A percentile compares a stretch with the other conserved stretches of the same genome.
phyloP scores from a whole-genome alignment of 2,329 filamentous ascomycete species.

The Epichloe gansuensis region DNA sequence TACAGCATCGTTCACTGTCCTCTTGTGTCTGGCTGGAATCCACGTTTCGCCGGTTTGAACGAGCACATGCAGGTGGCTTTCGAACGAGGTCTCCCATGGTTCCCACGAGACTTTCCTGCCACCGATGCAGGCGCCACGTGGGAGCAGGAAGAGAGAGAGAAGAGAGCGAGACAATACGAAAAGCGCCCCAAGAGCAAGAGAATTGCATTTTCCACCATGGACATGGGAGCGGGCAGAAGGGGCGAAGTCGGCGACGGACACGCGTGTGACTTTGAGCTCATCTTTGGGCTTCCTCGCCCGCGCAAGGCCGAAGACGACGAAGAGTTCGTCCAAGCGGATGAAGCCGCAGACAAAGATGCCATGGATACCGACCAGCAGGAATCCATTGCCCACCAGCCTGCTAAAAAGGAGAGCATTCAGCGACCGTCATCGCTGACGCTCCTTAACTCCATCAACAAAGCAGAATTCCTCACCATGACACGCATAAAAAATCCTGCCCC shows the following conservation, averaged over 20 bases:
- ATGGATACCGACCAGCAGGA: slow-evolving; percentile 20
- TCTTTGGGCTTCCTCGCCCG: slow-evolving; percentile 32
- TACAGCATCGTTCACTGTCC: slow-evolving; percentile 73
- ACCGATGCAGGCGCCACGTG: slow-evolving; percentile 68
- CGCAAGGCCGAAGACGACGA: slow-evolving; percentile 6
- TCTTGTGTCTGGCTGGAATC: slow-evolving; percentile 65
- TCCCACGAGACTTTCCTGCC: slow-evolving; percentile 72
- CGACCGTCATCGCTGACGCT: slow-evolving; percentile 7
- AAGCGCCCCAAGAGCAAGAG: slow-evolving; percentile 72
- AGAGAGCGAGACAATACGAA: slow-evolving; percentile 67
- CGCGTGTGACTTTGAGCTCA: slow-evolving; percentile 67
- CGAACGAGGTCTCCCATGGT: slow-evolving; percentile 67
- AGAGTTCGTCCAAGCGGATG: slow-evolving; percentile 4
- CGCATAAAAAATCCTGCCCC: slow-evolving; percentile 11
- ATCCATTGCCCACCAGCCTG: not conserved
- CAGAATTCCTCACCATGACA: slow-evolving; percentile 19
- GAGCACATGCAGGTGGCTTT: slow-evolving; percentile 72
- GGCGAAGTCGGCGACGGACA: slow-evolving; percentile 76
- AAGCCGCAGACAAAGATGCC: slow-evolving; percentile 9
- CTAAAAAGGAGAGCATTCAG: not conserved
- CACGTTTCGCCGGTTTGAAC: slow-evolving; percentile 68
- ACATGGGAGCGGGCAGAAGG: slow-evolving; percentile 59
- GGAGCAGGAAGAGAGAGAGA: slow-evolving; percentile 55
- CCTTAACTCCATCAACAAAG: slow-evolving; percentile 14
- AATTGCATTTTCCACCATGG: slow-evolving; percentile 58